phyloP scores from a whole-genome alignment of 176 grass and related monocot genomes.

The Lolium multiflorum region DNA sequence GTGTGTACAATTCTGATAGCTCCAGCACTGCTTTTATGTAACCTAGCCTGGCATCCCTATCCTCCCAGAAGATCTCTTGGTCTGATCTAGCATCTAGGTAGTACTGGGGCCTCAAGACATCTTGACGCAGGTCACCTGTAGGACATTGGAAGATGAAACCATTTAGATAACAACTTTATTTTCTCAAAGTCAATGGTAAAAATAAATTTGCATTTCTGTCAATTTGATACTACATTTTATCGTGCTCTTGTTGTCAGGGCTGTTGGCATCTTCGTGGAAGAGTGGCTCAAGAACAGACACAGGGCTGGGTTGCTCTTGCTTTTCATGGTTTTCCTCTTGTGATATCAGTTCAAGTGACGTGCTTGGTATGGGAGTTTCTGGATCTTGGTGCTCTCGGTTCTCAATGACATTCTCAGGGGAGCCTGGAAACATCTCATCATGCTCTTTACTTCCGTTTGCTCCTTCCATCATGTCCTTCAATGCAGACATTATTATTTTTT shows the following conservation, averaged over 20 bases:
- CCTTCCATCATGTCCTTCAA: conserved; percentile 40
- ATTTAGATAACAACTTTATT: conserved; percentile 12
- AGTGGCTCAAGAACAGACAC: conserved; percentile 58
- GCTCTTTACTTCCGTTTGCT: conserved; percentile 16
- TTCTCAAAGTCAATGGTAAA: conserved; percentile 24
- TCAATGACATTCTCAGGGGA: conserved; percentile 34
- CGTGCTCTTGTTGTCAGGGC: conserved; percentile 17
- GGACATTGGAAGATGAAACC: conserved; percentile 32
- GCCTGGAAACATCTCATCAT: conserved; percentile 14
- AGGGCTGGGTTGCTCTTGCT: conserved; percentile 61
- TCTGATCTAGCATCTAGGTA: conserved; percentile 19
- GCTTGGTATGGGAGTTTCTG: conserved; percentile 36
- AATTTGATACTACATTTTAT: conserved; percentile 43
- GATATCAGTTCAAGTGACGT: conserved; percentile 21
- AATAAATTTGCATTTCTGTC: background rate
- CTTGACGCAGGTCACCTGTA: conserved; percentile 47
- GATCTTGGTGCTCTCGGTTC: conserved; percentile 38
- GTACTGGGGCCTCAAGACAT: conserved; percentile 9
- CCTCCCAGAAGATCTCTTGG: conserved; percentile 46
- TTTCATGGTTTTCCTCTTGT: conserved; percentile 45
- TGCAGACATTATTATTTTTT: background rate
- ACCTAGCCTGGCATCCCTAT: conserved; percentile 44
- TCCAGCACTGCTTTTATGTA: conserved; percentile 63
- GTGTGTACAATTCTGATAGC: conserved; percentile 53
- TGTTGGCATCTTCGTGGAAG: conserved; percentile 44